These are phyloP conservation scores for Euphorbia schlechtendalii DNA, from an alignment of 441 rosid genomes.

Conservation along the genomic window DNA sequence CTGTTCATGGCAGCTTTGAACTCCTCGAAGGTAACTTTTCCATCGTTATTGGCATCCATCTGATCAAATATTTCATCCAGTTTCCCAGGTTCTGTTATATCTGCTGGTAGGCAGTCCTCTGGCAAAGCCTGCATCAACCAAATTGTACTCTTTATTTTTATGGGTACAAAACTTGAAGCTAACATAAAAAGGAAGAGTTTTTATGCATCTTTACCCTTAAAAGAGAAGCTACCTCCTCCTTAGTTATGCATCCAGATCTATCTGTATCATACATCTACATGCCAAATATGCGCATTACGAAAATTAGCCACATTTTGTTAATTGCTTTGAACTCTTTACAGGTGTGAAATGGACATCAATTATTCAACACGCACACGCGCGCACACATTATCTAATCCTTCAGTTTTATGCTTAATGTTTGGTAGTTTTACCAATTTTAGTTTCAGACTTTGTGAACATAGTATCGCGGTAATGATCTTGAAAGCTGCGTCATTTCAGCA, in stretches of 20 bases:
- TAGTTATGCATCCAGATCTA: constrained; percentile 58
- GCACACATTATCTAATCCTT: not conserved
- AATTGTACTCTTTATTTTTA: not conserved
- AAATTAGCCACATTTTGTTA: not conserved
- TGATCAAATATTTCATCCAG: constrained; percentile 60
- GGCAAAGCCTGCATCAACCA: constrained; percentile 44
- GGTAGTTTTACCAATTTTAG: not conserved
- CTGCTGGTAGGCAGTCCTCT: constrained; percentile 61
- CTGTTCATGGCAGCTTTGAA: constrained; percentile 70
- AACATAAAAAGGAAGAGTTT: not conserved
- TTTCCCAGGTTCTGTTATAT: constrained; percentile 61
- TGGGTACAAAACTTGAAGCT: not conserved
- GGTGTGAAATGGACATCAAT: not conserved
- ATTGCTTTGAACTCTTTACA: not conserved
- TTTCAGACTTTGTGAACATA: not conserved
- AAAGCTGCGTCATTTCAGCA: not conserved
- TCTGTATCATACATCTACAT: constrained; percentile 54
- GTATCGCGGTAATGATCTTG: not conserved
- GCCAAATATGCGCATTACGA: not conserved
- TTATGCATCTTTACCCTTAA: constrained; percentile 35
- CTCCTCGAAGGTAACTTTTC: constrained; percentile 68
- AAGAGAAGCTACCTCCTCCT: constrained; percentile 72
- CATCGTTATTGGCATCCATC: constrained; percentile 56
- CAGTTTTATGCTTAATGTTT: not conserved
- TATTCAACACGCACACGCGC: too few relatives aligned